Base-by-base conservation (phyloP, 1,284 basidiomycete species). In the Cerrena zonata region DNA sequence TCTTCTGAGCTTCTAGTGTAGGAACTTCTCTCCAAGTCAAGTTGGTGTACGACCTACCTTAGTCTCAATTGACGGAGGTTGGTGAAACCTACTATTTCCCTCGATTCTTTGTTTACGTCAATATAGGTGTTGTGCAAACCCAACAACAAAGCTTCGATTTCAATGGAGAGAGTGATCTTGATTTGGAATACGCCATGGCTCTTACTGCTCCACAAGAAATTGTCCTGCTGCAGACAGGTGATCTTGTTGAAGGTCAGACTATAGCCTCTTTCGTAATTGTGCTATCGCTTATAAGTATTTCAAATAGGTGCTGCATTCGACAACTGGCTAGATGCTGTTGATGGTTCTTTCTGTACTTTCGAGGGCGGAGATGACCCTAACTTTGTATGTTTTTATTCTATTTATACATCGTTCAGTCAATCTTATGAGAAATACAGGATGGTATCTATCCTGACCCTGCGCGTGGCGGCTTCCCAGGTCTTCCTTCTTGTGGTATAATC, bases 291-390 rank as follows among this genome's bases (percentile, higher is more conserved):
- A 10, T 24, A 10, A 26, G 25, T 21, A 13, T 49, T 18, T 5
- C 18, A 21, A n/a, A n/a, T 39, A 75, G 75, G 75, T 38, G 75
- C 67, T 40, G 73, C 69, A 2, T 75, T 77, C 57, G 65, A 75
- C 61, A 74, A 71, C 56, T 68, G 69, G 54, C 66, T 78, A 10
- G 75, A 78, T 55, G 71, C 72, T 5, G 59, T 76, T 10, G 79
- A 78, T 51, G 69, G 63, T 2, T 67, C 70, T 1, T 87, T 75
- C 66, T 86, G 84, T 56, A 75, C 72, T 0, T 84, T 77, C 48
- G 73, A 80, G 50, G 82, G 82, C 2, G 81, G 82, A 2, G 80
- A 86, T 39, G 77, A 82, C 58, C 73, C 74, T 5, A 60, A 25
- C 23, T 45, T 24, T 12, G 53, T 54, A 53, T 24, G 39, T 37